phyloP scores from a whole-genome alignment of 495 filamentous ascomycete species.

The Lepidopterella palustris region DNA sequence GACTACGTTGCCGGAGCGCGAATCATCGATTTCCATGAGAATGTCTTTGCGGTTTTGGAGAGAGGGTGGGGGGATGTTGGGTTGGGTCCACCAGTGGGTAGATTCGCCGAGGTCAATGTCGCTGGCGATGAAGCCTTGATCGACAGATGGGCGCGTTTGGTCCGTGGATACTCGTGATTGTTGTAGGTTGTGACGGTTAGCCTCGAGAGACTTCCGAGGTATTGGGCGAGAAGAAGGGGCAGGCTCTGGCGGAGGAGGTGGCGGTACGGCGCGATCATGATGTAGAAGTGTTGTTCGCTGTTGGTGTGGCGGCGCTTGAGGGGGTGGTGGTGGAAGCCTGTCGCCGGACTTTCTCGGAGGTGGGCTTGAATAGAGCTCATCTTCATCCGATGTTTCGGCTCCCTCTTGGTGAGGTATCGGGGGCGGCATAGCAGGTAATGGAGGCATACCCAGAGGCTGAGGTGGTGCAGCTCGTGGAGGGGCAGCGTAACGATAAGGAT shows the following conservation, averaged over 20 bases:
- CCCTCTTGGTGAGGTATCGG: constrained; percentile 14
- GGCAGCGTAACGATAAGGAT: constrained; percentile 36
- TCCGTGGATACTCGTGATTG: constrained; percentile 68
- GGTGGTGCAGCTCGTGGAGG: constrained; percentile 19
- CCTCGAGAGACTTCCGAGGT: constrained; percentile 63
- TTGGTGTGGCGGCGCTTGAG: constrained; percentile 28
- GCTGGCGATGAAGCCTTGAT: constrained; percentile 74
- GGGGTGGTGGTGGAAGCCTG: constrained; percentile 31
- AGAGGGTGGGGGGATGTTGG: constrained; percentile 65
- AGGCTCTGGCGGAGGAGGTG: constrained; percentile 39
- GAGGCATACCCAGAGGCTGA: constrained; percentile 13
- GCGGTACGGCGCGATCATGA: constrained; percentile 9
- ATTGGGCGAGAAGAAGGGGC: constrained; percentile 35
- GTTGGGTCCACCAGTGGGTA: constrained; percentile 78
- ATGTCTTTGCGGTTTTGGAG: constrained; percentile 81
- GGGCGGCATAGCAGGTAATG: constrained; percentile 15
- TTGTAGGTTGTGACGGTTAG: constrained; percentile 45
- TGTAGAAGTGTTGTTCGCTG: constrained; percentile 2
- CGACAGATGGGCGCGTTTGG: constrained; percentile 55
- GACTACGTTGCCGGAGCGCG: constrained; percentile 57
- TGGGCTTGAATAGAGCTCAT: constrained; percentile 31
- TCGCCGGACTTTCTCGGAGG: constrained; percentile 36
- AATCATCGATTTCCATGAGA: constrained; percentile 76
- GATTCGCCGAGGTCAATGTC: constrained; percentile 71
- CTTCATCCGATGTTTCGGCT: constrained; percentile 33